Base-by-base conservation (phyloP, 129 eudicot genomes). In the Heracleum sosnowskyi region DNA sequence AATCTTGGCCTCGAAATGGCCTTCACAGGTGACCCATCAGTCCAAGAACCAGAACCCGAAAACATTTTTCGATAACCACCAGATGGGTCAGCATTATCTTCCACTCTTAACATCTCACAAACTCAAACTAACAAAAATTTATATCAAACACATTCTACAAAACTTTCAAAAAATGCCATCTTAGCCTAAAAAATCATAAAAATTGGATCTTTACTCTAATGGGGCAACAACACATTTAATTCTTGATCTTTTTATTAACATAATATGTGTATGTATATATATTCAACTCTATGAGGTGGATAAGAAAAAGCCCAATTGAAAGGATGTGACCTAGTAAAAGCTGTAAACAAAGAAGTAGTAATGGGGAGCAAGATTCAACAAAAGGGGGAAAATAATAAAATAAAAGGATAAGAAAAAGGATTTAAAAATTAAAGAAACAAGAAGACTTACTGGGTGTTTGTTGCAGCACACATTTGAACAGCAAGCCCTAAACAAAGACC, bases 31-130 rank as follows among this genome's bases (percentile, higher is more conserved):
- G 86, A 78, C 80, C 84, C 83, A 28, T 93, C 81, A 11, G 93
- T 87, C 97, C 97, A 91, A 1, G 97, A 91, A 29, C 88, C 90
- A 0, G 93, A 87, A 74, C 97, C 86, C 90, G 89, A 91, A 77
- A 74, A 91, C 72, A 76, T 87, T 82, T 81, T 87, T 79, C 90
- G 80, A 73, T 75, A 72, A 24, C 82, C 90, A 20, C 86, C 69
- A 80, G 74, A 20, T 2, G 76, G 71, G 75, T 77, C 76, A 28
- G 79, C 71, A 28, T 73, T 85, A 82, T 89, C 97, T 85, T 87
- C 91, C 79, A 86, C 85, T 24, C 90, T 92, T 79, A 80, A 83
- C 97, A 91, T 91, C 26, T 75, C 89, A 87, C 74, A 76, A 78
- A 73, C 10, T 64, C 41, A 42, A 63, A 26, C 24, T 69, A 69